Conservation (phyloP, 148 eudicot species). For the Pharnaceum exiguum region DNA sequence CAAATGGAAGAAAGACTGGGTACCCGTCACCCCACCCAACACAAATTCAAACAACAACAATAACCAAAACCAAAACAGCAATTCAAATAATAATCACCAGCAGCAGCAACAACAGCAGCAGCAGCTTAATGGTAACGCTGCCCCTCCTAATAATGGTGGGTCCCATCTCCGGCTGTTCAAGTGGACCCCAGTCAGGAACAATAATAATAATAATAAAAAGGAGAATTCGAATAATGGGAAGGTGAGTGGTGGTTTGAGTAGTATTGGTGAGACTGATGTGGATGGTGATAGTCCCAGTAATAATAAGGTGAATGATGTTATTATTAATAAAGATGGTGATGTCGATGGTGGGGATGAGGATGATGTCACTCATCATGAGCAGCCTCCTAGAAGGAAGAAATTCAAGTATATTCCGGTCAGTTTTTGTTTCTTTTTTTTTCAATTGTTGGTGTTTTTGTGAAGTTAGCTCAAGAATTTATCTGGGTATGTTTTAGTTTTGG, state of each 20-base stretch:
- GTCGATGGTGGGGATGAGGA: too few relatives aligned
- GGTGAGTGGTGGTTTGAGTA: neutral
- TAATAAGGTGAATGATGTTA: too few relatives aligned
- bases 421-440: neutral
- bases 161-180: constrained; percentile 59
- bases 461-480: too few relatives aligned
- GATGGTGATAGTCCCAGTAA: constrained; percentile 2
- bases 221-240: neutral
- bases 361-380: constrained; percentile 19
- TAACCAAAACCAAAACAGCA: constrained; percentile 9
- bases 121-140: too few relatives aligned
- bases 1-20: constrained; percentile 92
- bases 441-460: neutral
- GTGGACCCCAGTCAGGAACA: constrained; percentile 53
- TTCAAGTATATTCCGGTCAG: constrained; percentile 88
- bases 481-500: too few relatives aligned
- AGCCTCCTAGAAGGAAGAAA: constrained; percentile 48
- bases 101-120: constrained; percentile 17
- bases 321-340: too few relatives aligned
- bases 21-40: constrained; percentile 42
- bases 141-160: too few relatives aligned
- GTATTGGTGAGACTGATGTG: neutral
- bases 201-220: constrained; percentile 1
- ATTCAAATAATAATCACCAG: constrained; percentile 1
- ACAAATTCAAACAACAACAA: constrained; percentile 12